phyloP scores from a whole-genome alignment of 2,329 filamentous ascomycete genomes.

The Fusarium sp. region DNA sequence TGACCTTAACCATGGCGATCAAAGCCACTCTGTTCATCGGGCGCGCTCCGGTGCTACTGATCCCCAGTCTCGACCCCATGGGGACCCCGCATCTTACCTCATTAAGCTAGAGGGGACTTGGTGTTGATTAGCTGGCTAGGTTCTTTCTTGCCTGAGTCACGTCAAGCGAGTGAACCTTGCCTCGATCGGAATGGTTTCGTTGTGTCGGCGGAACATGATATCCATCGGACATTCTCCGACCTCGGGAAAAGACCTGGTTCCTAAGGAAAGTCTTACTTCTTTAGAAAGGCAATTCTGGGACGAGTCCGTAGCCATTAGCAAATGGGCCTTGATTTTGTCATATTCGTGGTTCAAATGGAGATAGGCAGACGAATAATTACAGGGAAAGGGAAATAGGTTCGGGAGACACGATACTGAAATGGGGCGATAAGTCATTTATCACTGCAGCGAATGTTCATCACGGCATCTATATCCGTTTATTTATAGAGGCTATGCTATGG shows the following conservation, averaged over 20 bases:
- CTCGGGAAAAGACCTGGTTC: background rate
- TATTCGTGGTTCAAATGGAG: fast-evolving
- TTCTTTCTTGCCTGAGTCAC: background rate
- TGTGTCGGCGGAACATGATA: background rate
- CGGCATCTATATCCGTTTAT: too few species aligned
- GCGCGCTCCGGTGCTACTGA: background rate
- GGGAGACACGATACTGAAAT: background rate
- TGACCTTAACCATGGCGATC: background rate
- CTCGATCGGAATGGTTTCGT: background rate
- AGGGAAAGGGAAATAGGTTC: background rate
- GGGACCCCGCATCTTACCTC: slow-evolving; percentile 2
- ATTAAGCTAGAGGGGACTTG: background rate
- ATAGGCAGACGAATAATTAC: background rate
- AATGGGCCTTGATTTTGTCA: background rate
- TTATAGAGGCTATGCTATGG: background rate
- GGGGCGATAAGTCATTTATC: background rate
- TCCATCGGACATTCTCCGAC: background rate
- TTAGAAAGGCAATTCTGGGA: too few species aligned
- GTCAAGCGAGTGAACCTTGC: background rate
- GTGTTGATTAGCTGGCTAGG: background rate
- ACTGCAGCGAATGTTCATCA: fast-evolving
- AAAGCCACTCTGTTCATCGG: background rate
- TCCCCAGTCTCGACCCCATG: background rate
- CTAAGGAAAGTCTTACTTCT: too few species aligned
- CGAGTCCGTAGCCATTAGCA: background rate